Conservation (phyloP, 805 yeast genomes). For the Huiozyma sinensis region DNA sequence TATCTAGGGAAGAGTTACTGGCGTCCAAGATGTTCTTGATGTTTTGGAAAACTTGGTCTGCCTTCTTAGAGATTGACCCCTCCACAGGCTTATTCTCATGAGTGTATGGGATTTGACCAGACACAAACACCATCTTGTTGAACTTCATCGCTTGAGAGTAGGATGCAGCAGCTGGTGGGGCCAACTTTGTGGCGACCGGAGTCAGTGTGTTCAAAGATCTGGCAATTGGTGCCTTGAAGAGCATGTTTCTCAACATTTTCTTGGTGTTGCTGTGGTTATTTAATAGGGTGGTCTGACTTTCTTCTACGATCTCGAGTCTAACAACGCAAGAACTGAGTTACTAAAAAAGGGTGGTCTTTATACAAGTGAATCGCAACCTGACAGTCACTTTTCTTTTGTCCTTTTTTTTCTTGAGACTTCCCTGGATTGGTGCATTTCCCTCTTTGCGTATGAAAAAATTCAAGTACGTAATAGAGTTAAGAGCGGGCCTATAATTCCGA, state of each 20-base stretch:
- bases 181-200: slow-evolving; percentile 57
- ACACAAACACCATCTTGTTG: slow-evolving; percentile 75
- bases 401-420: too few species aligned
- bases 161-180: slow-evolving; percentile 95
- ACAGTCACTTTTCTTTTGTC: too few species aligned
- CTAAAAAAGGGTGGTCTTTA: background rate
- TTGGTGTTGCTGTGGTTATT: too few species aligned
- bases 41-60: slow-evolving; percentile 61
- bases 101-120: slow-evolving; percentile 90
- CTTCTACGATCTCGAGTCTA: background rate
- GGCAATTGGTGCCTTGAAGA: slow-evolving; percentile 11
- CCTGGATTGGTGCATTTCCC: too few species aligned
- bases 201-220: slow-evolving; percentile 13
- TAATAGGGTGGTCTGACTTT: too few species aligned
- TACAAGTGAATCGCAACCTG: too few species aligned
- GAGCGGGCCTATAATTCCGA: too few species aligned
- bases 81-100: slow-evolving; percentile 67
- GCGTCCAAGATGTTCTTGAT: slow-evolving; percentile 64
- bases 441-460: too few species aligned
- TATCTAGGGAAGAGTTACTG: slow-evolving; percentile 70
- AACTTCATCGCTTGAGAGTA: slow-evolving; percentile 92
- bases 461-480: too few species aligned
- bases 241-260: slow-evolving; percentile 13
- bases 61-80: slow-evolving; percentile 64
- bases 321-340: background rate